Percentiles rank a stretch among this genome's conserved stretches.
phyloP scores from a whole-genome alignment of 1,284 basidiomycete genomes.

The Leccinum griseonigrum region DNA sequence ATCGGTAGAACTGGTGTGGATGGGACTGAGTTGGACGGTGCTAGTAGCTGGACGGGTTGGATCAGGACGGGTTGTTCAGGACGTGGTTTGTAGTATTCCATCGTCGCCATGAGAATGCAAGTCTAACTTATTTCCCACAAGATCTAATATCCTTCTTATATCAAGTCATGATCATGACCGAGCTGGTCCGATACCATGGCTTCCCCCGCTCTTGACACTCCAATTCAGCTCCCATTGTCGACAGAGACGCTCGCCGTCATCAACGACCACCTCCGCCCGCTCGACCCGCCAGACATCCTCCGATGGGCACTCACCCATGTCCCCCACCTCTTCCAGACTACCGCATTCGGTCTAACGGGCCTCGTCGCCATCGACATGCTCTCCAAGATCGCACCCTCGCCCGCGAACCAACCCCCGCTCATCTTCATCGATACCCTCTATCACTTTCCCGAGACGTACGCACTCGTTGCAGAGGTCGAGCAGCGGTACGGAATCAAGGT shows the following conservation, averaged over 20 bases:
- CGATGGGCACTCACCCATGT: conserved; percentile 80
- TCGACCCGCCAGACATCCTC: conserved; percentile 79
- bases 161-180: background rate
- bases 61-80: conserved; percentile 24
- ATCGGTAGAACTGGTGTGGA: conserved; percentile 22
- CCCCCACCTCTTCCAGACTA: conserved; percentile 85
- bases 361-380: conserved; percentile 92
- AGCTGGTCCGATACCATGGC: conserved; percentile 9
- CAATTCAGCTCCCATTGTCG: conserved; percentile 64
- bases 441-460: conserved; percentile 93
- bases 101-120: conserved; percentile 2
- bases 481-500: conserved; percentile 73
- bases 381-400: conserved; percentile 64
- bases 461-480: conserved; percentile 80
- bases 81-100: conserved; percentile 31
- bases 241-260: conserved; percentile 61
- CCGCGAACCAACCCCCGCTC: conserved; percentile 52
- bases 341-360: conserved; percentile 92
- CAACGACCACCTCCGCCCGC: conserved; percentile 70
- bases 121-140: background rate
- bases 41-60: conserved; percentile 19
- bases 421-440: conserved; percentile 97
- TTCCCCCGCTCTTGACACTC: conserved; percentile 36
- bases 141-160: background rate
- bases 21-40: conserved; percentile 17